phyloP scores from a whole-genome alignment of 345 rosid species.

The Linum lewisii region DNA sequence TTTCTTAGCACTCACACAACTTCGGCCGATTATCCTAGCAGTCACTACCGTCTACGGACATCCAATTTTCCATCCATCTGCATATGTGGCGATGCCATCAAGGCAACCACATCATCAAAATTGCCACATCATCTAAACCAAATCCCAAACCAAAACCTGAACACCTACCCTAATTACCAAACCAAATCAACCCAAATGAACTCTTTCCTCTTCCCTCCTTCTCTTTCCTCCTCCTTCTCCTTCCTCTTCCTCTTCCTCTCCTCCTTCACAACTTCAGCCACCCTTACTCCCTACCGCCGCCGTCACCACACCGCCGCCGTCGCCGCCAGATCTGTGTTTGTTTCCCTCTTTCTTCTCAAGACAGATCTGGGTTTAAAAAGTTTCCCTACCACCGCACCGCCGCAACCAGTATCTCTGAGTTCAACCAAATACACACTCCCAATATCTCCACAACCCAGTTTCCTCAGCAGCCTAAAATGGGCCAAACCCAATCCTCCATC shows the following conservation, averaged over 20 bases:
- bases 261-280: not conserved
- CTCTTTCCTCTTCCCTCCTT: not conserved
- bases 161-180: too few species aligned
- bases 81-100: too few species aligned
- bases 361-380: not conserved
- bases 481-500: not conserved
- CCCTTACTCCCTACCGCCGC: not conserved
- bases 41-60: too few species aligned
- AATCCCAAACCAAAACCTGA: not conserved
- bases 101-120: not conserved
- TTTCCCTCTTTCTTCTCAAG: too few species aligned
- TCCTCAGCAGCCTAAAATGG: not conserved
- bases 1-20: too few species aligned
- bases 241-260: not conserved
- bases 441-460: not conserved
- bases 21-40: too few species aligned
- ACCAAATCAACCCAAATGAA: too few species aligned
- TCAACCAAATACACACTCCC: not conserved
- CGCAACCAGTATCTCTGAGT: not conserved
- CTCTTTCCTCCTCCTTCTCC: not conserved
- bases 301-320: too few species aligned
- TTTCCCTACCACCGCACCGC: not conserved
- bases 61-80: too few species aligned
- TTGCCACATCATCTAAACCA: too few species aligned
- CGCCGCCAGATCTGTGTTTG: too few species aligned